phyloP scores from a whole-genome alignment of 257 asterid genomes.

The Asclepias syriaca region DNA sequence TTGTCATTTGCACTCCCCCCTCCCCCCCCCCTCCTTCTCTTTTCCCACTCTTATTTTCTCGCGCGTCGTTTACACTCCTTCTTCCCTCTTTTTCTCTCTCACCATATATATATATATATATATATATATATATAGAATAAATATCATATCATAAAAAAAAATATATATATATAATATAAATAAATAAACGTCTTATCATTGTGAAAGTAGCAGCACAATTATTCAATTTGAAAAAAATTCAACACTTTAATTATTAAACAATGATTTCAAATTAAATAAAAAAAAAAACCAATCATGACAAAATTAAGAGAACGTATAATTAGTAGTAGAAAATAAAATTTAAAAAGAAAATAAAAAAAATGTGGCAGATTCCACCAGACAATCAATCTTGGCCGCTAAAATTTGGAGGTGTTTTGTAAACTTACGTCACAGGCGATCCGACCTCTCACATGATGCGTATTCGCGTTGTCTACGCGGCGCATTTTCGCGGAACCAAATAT shows the following conservation, averaged over 20 bases:
- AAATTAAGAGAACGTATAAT: not conserved
- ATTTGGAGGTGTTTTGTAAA: not conserved
- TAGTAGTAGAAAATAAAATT: too few species aligned
- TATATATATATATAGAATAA: too few species aligned
- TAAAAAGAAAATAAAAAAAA: not conserved
- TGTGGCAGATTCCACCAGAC: not conserved
- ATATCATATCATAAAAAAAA: too few species aligned
- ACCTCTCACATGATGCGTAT: constrained; percentile 4
- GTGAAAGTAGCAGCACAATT: not conserved
- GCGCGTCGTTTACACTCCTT: not conserved
- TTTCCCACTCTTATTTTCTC: not conserved
- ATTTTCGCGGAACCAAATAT: not conserved
- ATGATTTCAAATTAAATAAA: not conserved
- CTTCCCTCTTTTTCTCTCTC: too few species aligned
- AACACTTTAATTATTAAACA: not conserved
- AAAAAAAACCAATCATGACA: too few species aligned
- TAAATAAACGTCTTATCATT: not conserved
- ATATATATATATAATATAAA: too few species aligned
- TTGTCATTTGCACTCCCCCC: constrained; percentile 20
- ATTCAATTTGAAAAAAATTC: not conserved
- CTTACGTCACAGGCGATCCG: constrained; percentile 1
- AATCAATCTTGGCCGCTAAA: constrained; percentile 4
- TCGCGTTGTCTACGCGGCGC: constrained; percentile 11
- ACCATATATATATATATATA: too few species aligned
- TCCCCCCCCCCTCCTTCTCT: too few species aligned